Evolutionary conservation across 768 basidiomycete genomes (phyloP).

Genomic region (Xerocomellus chrysenteron): DNA sequence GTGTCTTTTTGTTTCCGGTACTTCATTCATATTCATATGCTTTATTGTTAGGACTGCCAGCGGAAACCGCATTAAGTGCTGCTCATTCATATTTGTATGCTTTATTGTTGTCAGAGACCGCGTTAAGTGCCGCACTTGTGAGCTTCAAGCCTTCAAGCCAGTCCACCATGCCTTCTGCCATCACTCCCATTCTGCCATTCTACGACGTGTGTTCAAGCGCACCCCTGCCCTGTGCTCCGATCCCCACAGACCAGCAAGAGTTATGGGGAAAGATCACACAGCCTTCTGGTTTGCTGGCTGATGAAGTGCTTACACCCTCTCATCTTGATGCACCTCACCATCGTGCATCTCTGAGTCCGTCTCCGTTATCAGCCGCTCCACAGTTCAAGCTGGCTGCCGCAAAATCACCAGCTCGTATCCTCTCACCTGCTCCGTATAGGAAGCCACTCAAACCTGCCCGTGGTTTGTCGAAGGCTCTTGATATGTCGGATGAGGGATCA

Average conservation of each 20-base stretch:
- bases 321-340: no score
- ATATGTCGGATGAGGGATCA: background rate
- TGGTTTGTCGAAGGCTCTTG: no score
- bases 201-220: background rate
- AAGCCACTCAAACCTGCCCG: background rate
- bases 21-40: no score
- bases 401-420: background rate
- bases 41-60: no score
- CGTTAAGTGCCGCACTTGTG: background rate
- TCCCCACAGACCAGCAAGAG: constrained; percentile 1
- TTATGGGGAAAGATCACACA: background rate
- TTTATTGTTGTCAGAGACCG: background rate
- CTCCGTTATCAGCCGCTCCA: background rate
- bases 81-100: no score
- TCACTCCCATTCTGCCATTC: background rate
- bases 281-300: background rate
- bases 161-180: background rate
- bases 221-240: background rate
- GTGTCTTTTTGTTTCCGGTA: no score
- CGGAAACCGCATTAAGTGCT: no score
- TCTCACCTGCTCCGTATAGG: background rate
- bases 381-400: background rate
- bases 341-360: no score
- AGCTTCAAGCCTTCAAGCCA: background rate
- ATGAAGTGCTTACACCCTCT: background rate